Conservation (phyloP, 495 filamentous ascomycete species). For the Penicillium longicatenatum region DNA sequence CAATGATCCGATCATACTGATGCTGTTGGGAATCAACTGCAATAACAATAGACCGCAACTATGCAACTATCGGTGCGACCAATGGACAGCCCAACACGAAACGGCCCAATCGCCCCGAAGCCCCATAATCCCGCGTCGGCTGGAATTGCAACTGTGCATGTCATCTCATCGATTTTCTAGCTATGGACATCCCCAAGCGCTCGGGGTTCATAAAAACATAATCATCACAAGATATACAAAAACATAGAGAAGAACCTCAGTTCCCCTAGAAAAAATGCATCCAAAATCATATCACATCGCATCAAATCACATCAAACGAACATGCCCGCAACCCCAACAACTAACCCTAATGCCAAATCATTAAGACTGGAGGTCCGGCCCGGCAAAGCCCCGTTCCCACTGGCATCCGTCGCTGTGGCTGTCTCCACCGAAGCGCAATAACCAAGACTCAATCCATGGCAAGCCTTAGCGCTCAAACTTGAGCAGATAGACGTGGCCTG, state of each 20-base stretch:
- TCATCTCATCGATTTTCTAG: neutral
- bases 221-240: constrained; percentile 1
- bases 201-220: neutral
- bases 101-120: neutral
- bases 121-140: constrained; percentile 1
- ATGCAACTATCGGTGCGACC: neutral
- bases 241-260: constrained; percentile 12
- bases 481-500: constrained; percentile 66
- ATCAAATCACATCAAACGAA: constrained; percentile 41
- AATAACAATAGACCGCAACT: neutral
- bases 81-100: constrained; percentile 1
- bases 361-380: constrained; percentile 37
- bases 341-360: constrained; percentile 44
- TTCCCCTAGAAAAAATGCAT: constrained; percentile 1
- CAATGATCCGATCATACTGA: neutral
- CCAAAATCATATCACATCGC: constrained; percentile 20
- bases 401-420: constrained; percentile 26
- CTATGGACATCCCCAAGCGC: constrained; percentile 1
- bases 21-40: neutral
- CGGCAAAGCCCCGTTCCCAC: constrained; percentile 34
- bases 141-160: constrained; percentile 1
- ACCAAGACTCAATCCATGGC: constrained; percentile 56
- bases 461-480: constrained; percentile 61
- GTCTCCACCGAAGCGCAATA: constrained; percentile 52
- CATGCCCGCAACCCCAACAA: constrained; percentile 46